Evolutionary conservation across 1,139 yeast species (phyloP).

Genomic region (Suhomyces yuchorum): DNA sequence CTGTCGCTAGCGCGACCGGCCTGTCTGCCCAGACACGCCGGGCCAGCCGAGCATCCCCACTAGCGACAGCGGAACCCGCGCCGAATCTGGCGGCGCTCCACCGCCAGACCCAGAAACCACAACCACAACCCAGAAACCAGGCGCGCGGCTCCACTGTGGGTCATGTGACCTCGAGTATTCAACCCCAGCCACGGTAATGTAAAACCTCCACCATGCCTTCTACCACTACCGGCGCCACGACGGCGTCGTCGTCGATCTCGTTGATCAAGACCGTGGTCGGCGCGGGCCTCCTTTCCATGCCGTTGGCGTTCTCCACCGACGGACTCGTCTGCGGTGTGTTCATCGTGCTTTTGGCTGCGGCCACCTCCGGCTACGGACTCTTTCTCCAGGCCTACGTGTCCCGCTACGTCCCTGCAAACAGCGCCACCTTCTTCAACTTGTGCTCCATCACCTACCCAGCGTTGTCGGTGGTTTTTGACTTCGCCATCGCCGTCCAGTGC

Average conservation of each 20-base stretch:
- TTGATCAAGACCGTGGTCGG: constrained; percentile 77
- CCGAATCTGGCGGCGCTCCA: too few species aligned
- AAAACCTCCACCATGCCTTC: constrained; percentile 8
- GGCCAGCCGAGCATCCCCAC: too few species aligned
- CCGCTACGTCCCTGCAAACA: constrained; percentile 65
- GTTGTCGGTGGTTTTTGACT: constrained; percentile 79
- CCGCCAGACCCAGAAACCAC: too few species aligned
- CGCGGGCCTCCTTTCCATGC: constrained; percentile 93
- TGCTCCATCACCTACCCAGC: constrained; percentile 84
- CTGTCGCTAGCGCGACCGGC: too few species aligned
- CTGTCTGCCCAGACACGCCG: too few species aligned
- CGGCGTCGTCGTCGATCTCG: constrained; percentile 56
- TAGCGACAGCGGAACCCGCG: too few species aligned
- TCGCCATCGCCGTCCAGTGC: constrained; percentile 86
- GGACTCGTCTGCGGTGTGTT: constrained; percentile 71
- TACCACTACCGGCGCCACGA: constrained; percentile 16
- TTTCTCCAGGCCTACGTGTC: constrained; percentile 78
- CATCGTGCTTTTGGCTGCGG: constrained; percentile 70
- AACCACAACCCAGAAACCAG: too few species aligned
- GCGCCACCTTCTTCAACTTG: constrained; percentile 83
- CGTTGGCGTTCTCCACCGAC: constrained; percentile 84
- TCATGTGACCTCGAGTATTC: background rate
- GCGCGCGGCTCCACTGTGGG: background rate
- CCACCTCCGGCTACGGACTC: constrained; percentile 78
- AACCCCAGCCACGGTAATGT: background rate